phyloP scores from a whole-genome alignment of 2,329 filamentous ascomycete genomes.

The Tolypocladium album region DNA sequence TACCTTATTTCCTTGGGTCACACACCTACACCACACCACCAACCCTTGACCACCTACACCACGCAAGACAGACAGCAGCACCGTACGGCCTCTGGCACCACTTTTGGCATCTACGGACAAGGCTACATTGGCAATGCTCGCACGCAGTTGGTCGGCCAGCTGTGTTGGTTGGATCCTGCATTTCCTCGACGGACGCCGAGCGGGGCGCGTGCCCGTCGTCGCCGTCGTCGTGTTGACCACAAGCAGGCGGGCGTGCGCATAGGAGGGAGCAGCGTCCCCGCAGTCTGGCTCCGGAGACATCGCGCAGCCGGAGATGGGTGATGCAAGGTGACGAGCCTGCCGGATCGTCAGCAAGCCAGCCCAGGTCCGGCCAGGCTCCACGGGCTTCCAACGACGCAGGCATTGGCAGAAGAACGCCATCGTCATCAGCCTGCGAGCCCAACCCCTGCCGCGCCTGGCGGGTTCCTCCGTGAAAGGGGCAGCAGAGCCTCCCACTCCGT shows the following conservation, averaged over 20 bases:
- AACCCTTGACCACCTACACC: too few species aligned
- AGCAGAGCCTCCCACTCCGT: not conserved
- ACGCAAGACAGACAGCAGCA: not conserved
- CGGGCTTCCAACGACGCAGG: not conserved
- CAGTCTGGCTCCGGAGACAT: not conserved
- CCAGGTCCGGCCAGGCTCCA: not conserved
- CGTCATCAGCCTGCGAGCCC: not conserved
- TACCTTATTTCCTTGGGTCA: too few species aligned
- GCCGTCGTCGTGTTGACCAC: not conserved
- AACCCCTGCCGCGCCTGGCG: not conserved
- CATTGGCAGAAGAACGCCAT: not conserved
- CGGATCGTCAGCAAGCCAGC: not conserved
- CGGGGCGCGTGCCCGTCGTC: not conserved
- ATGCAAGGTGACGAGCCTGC: not conserved
- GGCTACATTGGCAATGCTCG: not conserved
- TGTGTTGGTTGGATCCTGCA: not conserved
- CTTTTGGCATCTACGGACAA: not conserved
- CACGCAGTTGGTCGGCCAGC: not conserved
- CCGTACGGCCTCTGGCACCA: not conserved
- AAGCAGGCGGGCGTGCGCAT: not conserved
- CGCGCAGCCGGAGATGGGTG: not conserved
- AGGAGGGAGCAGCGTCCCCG: not conserved
- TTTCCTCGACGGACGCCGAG: not conserved
- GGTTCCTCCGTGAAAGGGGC: not conserved
- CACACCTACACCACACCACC: too few species aligned